Evolutionary conservation across 2,329 filamentous ascomycete species (phyloP).

Genomic region (Pyrenophora seminiperda): DNA sequence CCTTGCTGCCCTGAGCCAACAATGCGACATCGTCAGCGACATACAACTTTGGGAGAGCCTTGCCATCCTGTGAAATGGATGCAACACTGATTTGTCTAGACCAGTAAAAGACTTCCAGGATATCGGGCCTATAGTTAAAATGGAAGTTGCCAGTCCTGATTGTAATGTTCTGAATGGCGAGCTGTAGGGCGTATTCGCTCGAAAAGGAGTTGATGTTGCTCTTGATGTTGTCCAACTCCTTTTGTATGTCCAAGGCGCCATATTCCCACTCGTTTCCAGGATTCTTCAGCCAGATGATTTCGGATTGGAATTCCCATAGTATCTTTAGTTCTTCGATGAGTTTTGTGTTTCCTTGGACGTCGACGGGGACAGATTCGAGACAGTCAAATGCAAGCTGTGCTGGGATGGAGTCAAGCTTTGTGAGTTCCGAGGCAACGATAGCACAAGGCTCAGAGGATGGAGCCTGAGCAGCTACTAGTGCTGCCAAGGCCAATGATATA

Average conservation of each 20-base stretch:
- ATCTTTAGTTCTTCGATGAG: conserved; percentile 40
- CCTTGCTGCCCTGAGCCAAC: conserved; percentile 15
- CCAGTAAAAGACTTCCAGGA: conserved; percentile 34
- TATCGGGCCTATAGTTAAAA: conserved; percentile 36
- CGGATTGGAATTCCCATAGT: conserved; percentile 46
- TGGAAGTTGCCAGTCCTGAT: conserved; percentile 34
- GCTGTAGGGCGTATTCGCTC: conserved; percentile 48
- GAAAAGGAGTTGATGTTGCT: conserved; percentile 32
- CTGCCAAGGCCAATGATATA: conserved; percentile 21
- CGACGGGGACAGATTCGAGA: conserved; percentile 41
- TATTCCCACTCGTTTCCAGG: conserved; percentile 41
- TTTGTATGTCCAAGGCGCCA: conserved; percentile 42
- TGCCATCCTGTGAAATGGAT: conserved; percentile 41
- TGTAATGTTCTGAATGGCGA: conserved; percentile 36
- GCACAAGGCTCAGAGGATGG: conserved; percentile 27
- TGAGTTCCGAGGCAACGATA: conserved; percentile 14
- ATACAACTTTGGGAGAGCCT: conserved; percentile 43
- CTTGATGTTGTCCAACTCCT: conserved; percentile 42
- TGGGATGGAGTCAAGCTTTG: conserved; percentile 10
- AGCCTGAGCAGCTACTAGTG: conserved; percentile 21
- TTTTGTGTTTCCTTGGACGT: conserved; percentile 26
- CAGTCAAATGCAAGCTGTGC: conserved; percentile 35
- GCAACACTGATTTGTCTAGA: conserved; percentile 24
- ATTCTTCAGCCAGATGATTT: conserved; percentile 43
- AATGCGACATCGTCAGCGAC: conserved; percentile 24